phyloP scores from a whole-genome alignment of 805 yeast species.

The Diddensiella caesifluorescens region DNA sequence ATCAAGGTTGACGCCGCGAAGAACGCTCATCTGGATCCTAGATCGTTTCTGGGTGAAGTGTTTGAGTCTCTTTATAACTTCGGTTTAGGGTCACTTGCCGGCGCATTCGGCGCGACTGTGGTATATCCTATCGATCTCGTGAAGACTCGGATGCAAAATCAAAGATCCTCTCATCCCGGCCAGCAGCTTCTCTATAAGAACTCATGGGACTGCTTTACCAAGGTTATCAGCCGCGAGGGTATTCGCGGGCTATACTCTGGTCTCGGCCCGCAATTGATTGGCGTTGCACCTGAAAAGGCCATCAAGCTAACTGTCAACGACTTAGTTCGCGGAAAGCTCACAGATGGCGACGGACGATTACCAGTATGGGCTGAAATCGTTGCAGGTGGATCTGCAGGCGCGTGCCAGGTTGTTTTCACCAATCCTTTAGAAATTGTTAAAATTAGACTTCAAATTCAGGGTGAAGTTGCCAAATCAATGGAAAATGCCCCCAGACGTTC shows the following conservation, averaged over 20 bases:
- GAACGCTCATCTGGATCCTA: slow-evolving; percentile 34
- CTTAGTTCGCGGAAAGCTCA: slow-evolving; percentile 66
- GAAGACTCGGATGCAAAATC: slow-evolving; percentile 97
- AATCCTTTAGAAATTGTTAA: slow-evolving; percentile 95
- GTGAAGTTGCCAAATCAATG: slow-evolving; percentile 48
- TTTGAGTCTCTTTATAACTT: slow-evolving; percentile 87
- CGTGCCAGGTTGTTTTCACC: slow-evolving; percentile 92
- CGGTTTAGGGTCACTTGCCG: slow-evolving; percentile 88
- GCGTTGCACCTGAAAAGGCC: slow-evolving; percentile 98
- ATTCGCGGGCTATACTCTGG: slow-evolving; percentile 85
- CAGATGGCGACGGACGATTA: slow-evolving; percentile 44
- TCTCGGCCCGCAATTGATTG: slow-evolving; percentile 86
- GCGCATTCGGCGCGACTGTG: slow-evolving; percentile 96
- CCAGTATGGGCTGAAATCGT: slow-evolving; percentile 59
- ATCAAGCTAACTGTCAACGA: slow-evolving; percentile 94
- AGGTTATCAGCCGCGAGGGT: slow-evolving; percentile 75
- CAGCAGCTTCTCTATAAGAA: slow-evolving; percentile 54
- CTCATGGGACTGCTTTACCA: slow-evolving; percentile 79
- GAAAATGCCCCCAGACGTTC: slow-evolving; percentile 39
- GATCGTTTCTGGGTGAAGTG: slow-evolving; percentile 48
- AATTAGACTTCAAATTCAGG: slow-evolving; percentile 91
- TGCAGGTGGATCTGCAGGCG: slow-evolving; percentile 95
- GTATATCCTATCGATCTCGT: slow-evolving; percentile 96
- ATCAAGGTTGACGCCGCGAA: slow-evolving; percentile 37
- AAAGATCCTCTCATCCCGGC: slow-evolving; percentile 56